Percentiles rank a stretch among this genome's conserved stretches.
These are phyloP conservation scores for Pichia inconspicua DNA, from an alignment of 1,139 yeast genomes.

Conservation along the genomic window DNA sequence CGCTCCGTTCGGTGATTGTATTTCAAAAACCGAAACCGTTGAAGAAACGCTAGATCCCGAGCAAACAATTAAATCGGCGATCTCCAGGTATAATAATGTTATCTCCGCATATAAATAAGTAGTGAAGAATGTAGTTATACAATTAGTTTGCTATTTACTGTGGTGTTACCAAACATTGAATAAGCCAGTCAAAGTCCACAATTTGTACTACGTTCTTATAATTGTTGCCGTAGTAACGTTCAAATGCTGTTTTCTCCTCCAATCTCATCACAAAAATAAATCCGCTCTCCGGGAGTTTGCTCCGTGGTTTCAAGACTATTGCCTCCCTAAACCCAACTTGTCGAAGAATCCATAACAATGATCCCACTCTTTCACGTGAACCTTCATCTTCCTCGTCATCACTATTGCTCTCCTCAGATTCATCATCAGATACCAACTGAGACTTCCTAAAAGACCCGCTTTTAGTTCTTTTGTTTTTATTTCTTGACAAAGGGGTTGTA, in stretches of 20 bases:
- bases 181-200: constrained; percentile 67
- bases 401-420: neutral
- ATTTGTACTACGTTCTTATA: too few relatives aligned
- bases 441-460: neutral
- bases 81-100: too few relatives aligned
- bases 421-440: neutral
- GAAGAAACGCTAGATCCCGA: too few relatives aligned
- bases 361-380: neutral
- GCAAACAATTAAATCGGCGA: too few relatives aligned
- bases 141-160: neutral
- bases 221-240: neutral
- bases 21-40: too few relatives aligned
- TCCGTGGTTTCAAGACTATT: neutral
- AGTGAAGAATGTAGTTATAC: too few relatives aligned
- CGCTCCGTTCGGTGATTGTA: too few relatives aligned
- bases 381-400: neutral
- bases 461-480: neutral
- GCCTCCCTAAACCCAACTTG: constrained; percentile 1
- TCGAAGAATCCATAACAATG: neutral
- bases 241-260: neutral
- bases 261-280: constrained; percentile 1
- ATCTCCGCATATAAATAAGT: too few relatives aligned
- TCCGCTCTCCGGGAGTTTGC: neutral
- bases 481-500: neutral
- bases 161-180: constrained; percentile 49